Conservation (phyloP, 2,329 filamentous ascomycete genomes). For the Fusarium oligoseptatum region DNA sequence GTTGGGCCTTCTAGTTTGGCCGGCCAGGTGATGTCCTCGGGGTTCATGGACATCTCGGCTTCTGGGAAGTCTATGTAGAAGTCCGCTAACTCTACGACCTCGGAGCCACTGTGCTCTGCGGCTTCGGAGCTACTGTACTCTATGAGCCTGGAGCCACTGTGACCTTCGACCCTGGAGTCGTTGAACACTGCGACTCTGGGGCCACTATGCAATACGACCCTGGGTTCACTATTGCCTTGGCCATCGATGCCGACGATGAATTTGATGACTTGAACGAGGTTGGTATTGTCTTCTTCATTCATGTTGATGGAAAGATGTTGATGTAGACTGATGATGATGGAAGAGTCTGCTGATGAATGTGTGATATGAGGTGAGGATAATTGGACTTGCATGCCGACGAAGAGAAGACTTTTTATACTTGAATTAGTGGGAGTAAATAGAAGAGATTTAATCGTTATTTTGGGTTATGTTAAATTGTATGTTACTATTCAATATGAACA, state of each 20-base stretch:
- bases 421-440: not conserved
- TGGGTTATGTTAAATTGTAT: not conserved
- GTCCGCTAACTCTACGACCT: not conserved
- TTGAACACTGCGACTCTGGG: no score
- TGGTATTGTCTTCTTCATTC: not conserved
- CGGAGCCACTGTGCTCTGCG: not conserved
- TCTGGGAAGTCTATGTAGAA: not conserved
- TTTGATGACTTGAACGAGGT: not conserved
- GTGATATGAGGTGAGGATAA: not conserved
- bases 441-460: not conserved
- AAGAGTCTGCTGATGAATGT: not conserved
- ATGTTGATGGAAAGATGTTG: not conserved
- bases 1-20: not conserved
- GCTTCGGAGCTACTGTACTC: no score
- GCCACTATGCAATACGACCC: no score
- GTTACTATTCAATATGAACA: not conserved
- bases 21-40: not conserved
- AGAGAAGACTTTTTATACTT: not conserved
- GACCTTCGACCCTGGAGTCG: no score
- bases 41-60: not conserved
- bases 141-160: no score
- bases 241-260: no score
- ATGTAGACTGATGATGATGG: not conserved
- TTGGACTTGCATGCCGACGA: not conserved
- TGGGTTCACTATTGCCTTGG: no score